Evolutionary conservation across 2,329 filamentous ascomycete species (phyloP), one percentile per base, ranked within the genome.

Genomic region (Coleophoma cylindrospora): DNA sequence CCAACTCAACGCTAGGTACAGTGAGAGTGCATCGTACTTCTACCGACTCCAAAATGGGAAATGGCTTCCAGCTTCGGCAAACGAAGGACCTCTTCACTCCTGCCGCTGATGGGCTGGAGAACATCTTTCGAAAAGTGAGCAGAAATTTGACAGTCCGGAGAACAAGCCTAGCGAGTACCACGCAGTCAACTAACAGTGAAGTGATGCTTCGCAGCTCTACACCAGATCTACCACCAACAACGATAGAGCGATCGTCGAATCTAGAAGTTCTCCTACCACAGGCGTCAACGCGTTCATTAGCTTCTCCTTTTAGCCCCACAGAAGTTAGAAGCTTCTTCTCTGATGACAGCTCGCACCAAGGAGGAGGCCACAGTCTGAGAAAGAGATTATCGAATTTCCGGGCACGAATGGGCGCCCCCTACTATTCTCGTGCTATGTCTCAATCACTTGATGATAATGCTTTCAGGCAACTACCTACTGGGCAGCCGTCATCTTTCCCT

Each of bases 241-340:
- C 27, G 6, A 27, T 27, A 22, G 27, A 41, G 13, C 40, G 40
- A 11, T 15, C 15, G 12, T 17, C 40, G 15, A 22, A 19, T 19
- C 27, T 27, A 27, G 27, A 27, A 27, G 7, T 7, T 6, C 27
- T 27, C 9, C 2, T 27, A 27, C 49, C 52, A 9, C 48, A 44
- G 34, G 47, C 34, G 21, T 44, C 46, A 40, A 52, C 48, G 33
- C 37, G 50, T 47, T 45, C 47, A 32, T 45, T 54, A 38, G 32
- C 45, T n/a, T 53, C 54, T 43, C 54, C 56, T 40, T 34, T 57
- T 22, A 58, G 54, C 38, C 50, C 55, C 11, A 38, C 53, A 9
- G 66, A 64, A 51, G 62, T 57, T 21, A 59, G 53, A 43, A 69
- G 67, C 48, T 68, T 66, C 43, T 68, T 69, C 45, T 70, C 68